These are phyloP conservation scores for Garcia nutans DNA, from an alignment of 345 rosid species.

Conservation along the genomic window DNA sequence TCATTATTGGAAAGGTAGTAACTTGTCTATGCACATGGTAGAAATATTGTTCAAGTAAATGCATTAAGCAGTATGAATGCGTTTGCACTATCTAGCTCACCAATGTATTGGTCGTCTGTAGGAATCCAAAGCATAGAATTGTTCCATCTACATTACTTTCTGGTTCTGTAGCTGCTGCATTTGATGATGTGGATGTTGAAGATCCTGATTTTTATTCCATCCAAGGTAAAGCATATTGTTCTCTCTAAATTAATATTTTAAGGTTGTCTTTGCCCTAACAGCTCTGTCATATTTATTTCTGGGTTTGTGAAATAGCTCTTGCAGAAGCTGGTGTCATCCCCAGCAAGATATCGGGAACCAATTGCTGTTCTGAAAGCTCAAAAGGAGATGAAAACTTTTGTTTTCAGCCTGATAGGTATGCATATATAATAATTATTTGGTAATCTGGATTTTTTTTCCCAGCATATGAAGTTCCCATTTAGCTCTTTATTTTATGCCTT, in stretches of 20 bases:
- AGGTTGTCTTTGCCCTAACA: not conserved
- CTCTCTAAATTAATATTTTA: conserved; percentile 8
- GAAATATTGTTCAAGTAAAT: not conserved
- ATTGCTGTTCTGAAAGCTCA: conserved; percentile 29
- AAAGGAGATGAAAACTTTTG: conserved; percentile 25
- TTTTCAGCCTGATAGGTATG: conserved; percentile 71
- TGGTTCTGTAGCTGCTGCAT: conserved; percentile 60
- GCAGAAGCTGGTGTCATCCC: conserved; percentile 80
- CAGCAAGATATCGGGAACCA: conserved; percentile 49
- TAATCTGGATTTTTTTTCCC: not conserved
- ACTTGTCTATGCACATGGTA: not conserved
- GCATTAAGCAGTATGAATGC: not conserved
- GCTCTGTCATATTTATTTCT: conserved; percentile 15
- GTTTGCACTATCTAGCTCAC: conserved; percentile 22
- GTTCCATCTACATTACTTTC: conserved; percentile 57
- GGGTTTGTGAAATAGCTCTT: conserved; percentile 44
- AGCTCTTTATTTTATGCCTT: not conserved
- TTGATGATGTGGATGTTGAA: conserved; percentile 58
- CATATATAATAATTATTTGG: not conserved
- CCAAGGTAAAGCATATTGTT: conserved; percentile 48
- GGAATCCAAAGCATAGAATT: conserved; percentile 71
- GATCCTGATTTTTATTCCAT: conserved; percentile 66
- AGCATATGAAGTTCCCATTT: not conserved
- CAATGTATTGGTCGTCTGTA: conserved; percentile 24
- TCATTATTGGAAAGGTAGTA: conserved; percentile 69